A percentile compares a stretch with the other conserved stretches of the same genome.
phyloP scores from a whole-genome alignment of 1,284 basidiomycete genomes.

The Rhizoctonia solani region DNA sequence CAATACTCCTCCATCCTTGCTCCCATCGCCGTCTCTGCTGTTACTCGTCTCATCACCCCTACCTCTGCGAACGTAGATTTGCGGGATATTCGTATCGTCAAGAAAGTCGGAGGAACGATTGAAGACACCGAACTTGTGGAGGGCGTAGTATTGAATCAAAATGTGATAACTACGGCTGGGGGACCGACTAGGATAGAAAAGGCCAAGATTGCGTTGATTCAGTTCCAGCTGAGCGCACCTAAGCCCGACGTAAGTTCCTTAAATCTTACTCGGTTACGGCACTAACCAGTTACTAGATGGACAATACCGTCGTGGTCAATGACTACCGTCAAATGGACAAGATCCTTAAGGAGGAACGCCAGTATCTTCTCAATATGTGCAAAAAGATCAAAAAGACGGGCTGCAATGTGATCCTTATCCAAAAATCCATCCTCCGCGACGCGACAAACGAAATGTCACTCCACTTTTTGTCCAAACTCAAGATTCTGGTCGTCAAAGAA shows the following conservation, averaged over 20 bases:
- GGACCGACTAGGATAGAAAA: slow-evolving; percentile 97
- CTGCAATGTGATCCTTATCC: slow-evolving; percentile 98
- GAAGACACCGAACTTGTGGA: slow-evolving; percentile 98
- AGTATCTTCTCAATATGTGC: slow-evolving; percentile 97
- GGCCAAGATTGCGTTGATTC: slow-evolving; percentile 97
- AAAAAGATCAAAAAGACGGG: slow-evolving; percentile 99
- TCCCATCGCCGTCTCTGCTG: slow-evolving; percentile 96
- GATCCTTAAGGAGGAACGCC: slow-evolving; percentile 98
- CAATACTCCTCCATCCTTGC: slow-evolving; percentile 98
- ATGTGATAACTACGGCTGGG: slow-evolving; percentile 86
- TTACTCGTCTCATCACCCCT: slow-evolving; percentile 83
- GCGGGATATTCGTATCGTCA: slow-evolving; percentile 93
- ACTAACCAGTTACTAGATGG: slow-evolving; percentile 70
- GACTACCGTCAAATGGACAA: slow-evolving; percentile 99
- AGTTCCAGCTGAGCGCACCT: slow-evolving; percentile 97
- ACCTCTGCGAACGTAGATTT: slow-evolving; percentile 95
- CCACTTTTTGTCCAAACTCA: slow-evolving; percentile 96
- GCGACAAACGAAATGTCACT: slow-evolving; percentile 99
- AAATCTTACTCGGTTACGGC: neutral
- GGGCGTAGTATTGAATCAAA: slow-evolving; percentile 95
- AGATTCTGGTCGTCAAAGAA: slow-evolving; percentile 97
- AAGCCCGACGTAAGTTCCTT: slow-evolving; percentile 89
- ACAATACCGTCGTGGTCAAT: slow-evolving; percentile 99
- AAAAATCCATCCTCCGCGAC: slow-evolving; percentile 98
- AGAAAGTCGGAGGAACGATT: slow-evolving; percentile 98